These are phyloP conservation scores for Sporothrix inflata DNA, from an alignment of 2,329 filamentous ascomycete genomes.

Conservation along the genomic window DNA sequence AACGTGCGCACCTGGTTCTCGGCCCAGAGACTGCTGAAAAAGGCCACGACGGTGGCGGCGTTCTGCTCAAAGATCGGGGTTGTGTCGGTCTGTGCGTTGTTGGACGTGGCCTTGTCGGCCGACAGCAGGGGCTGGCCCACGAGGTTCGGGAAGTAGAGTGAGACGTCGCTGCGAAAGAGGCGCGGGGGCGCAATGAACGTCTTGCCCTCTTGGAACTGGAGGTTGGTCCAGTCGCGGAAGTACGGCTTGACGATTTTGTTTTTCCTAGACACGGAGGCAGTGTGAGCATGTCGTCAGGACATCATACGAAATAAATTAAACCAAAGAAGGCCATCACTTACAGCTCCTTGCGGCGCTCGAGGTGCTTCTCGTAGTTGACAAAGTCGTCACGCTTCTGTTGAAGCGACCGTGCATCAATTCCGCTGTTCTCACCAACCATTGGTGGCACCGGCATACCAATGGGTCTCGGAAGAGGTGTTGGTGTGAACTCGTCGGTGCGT, in stretches of 20 bases:
- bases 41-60: slow-evolving; percentile 72
- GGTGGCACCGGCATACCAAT: slow-evolving; percentile 82
- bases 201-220: slow-evolving; percentile 83
- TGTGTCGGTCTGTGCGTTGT: slow-evolving; percentile 72
- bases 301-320: too few relatives aligned
- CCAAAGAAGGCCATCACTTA: too few relatives aligned
- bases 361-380: slow-evolving; percentile 81
- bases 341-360: slow-evolving; percentile 75
- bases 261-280: slow-evolving; percentile 53
- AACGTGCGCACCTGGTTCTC: slow-evolving; percentile 79
- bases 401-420: slow-evolving; percentile 68
- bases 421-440: slow-evolving; percentile 77
- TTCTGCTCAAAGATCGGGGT: slow-evolving; percentile 63
- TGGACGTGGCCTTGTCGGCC: slow-evolving; percentile 45
- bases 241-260: slow-evolving; percentile 82
- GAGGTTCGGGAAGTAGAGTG: slow-evolving; percentile 93
- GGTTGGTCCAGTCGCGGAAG: slow-evolving; percentile 92
- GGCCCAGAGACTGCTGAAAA: slow-evolving; percentile 86
- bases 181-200: slow-evolving; percentile 83
- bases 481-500: slow-evolving; percentile 58
- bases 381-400: slow-evolving; percentile 77
- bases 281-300: not conserved
- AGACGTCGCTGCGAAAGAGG: slow-evolving; percentile 80
- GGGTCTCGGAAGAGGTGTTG: slow-evolving; percentile 67
- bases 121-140: slow-evolving; percentile 75